Evolutionary conservation across 371 early-diverging fungal species (phyloP).

Genomic region (Synchytrium microbalum): DNA sequence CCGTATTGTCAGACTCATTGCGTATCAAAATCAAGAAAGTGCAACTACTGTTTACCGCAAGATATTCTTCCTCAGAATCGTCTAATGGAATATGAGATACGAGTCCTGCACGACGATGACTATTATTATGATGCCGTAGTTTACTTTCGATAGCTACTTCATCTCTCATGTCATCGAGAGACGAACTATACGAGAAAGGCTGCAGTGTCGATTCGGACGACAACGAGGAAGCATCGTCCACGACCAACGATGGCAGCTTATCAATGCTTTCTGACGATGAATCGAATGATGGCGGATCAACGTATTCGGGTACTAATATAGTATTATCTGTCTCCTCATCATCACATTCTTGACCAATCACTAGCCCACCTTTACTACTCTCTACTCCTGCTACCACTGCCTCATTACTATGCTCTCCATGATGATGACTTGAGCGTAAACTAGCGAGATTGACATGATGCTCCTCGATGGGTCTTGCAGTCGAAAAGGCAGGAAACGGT

Average conservation of each 20-base stretch:
- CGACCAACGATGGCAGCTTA: too few relatives aligned
- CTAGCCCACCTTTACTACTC: too few relatives aligned
- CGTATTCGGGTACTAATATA: neutral
- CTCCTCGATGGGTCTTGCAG: neutral
- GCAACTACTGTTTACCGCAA: neutral
- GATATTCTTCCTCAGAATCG: neutral
- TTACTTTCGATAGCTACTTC: too few relatives aligned
- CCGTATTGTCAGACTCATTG: neutral
- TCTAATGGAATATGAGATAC: neutral
- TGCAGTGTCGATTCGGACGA: neutral
- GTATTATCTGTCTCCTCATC: too few relatives aligned
- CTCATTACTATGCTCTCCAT: neutral
- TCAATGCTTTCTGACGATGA: neutral
- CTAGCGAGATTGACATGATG: neutral
- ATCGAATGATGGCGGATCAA: neutral
- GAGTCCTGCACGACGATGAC: neutral
- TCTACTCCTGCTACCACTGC: neutral
- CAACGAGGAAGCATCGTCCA: too few relatives aligned
- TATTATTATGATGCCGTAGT: neutral
- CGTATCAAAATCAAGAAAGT: neutral
- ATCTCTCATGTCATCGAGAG: neutral
- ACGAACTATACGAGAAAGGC: neutral
- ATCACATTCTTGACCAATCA: too few relatives aligned
- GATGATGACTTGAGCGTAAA: neutral
- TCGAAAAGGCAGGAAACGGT: neutral